A percentile compares a stretch with the other conserved stretches of the same genome.
Evolutionary conservation across 441 rosid species (phyloP).

Genomic region (Gossypium davidsonii): DNA sequence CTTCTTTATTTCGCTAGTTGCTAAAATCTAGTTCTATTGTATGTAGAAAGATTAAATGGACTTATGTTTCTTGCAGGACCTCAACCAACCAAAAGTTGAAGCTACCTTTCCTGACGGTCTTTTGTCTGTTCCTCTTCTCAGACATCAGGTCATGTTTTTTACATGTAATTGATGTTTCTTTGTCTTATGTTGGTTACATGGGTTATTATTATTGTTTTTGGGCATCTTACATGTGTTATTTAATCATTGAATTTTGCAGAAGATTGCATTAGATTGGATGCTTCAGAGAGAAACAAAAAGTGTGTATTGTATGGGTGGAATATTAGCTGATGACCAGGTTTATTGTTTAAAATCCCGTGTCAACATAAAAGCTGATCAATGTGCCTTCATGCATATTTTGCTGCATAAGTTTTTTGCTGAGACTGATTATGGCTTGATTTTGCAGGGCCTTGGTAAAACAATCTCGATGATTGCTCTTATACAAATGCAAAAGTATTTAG

Average conservation of each 20-base stretch:
- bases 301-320: slow-evolving; percentile 80
- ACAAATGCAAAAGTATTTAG: slow-evolving; percentile 61
- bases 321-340: slow-evolving; percentile 98
- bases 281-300: slow-evolving; percentile 83
- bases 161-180: slow-evolving; percentile 9
- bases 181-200: slow-evolving; percentile 6
- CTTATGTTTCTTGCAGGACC: slow-evolving; percentile 47
- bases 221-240: slow-evolving; percentile 12
- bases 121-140: slow-evolving; percentile 73
- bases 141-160: slow-evolving; percentile 73
- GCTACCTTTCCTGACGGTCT: slow-evolving; percentile 56
- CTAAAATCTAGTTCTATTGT: slow-evolving; percentile 12
- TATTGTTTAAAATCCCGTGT: slow-evolving; percentile 11
- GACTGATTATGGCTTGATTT: slow-evolving; percentile 20
- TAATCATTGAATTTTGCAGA: slow-evolving; percentile 42
- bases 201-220: slow-evolving; percentile 9
- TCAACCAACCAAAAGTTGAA: slow-evolving; percentile 80
- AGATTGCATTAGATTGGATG: slow-evolving; percentile 98
- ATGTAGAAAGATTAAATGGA: slow-evolving; percentile 11
- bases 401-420: slow-evolving; percentile 8
- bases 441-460: slow-evolving; percentile 98
- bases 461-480: slow-evolving; percentile 88
- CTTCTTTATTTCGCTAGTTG: background rate
- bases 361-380: slow-evolving; percentile 6
- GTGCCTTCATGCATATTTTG: slow-evolving; percentile 15